Percentiles rank a stretch among this genome's conserved stretches.
phyloP scores from a whole-genome alignment of 306 rosid species.

The Gastrolobium bilobum region DNA sequence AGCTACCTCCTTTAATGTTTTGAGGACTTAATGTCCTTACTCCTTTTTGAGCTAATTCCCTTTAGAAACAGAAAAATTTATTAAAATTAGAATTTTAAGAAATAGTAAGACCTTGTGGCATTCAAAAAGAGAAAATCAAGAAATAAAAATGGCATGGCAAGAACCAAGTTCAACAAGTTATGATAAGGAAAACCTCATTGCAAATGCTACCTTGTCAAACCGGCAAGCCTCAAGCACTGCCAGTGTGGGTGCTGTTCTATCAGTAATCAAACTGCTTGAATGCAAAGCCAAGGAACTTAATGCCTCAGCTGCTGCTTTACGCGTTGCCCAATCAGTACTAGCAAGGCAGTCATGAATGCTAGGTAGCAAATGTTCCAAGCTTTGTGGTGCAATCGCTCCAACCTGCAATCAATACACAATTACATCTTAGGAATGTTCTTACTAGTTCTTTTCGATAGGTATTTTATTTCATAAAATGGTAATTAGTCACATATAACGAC shows the following conservation, averaged over 20 bases:
- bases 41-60: slow-evolving; percentile 17
- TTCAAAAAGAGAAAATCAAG: not conserved
- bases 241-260: slow-evolving; percentile 69
- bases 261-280: slow-evolving; percentile 77
- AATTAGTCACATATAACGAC: not conserved
- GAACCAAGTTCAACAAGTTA: slow-evolving; percentile 35
- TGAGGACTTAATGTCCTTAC: slow-evolving; percentile 9
- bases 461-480: slow-evolving; percentile 22
- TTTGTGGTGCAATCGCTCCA: slow-evolving; percentile 88
- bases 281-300: slow-evolving; percentile 77
- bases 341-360: slow-evolving; percentile 84
- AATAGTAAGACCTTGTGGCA: slow-evolving; percentile 28
- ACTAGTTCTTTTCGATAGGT: slow-evolving; percentile 17
- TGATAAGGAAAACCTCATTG: slow-evolving; percentile 35
- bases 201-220: slow-evolving; percentile 90
- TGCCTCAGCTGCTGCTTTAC: slow-evolving; percentile 97
- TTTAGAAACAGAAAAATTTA: not conserved
- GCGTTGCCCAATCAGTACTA: slow-evolving; percentile 94
- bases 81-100: slow-evolving; percentile 5
- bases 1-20: slow-evolving; percentile 16
- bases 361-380: slow-evolving; percentile 79
- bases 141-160: slow-evolving; percentile 20
- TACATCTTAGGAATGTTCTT: slow-evolving; percentile 36
- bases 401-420: slow-evolving; percentile 66
- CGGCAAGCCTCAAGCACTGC: slow-evolving; percentile 82